Evolutionary conservation across 495 filamentous ascomycete species (phyloP).

Genomic region (Rhizodiscina lignyota): DNA sequence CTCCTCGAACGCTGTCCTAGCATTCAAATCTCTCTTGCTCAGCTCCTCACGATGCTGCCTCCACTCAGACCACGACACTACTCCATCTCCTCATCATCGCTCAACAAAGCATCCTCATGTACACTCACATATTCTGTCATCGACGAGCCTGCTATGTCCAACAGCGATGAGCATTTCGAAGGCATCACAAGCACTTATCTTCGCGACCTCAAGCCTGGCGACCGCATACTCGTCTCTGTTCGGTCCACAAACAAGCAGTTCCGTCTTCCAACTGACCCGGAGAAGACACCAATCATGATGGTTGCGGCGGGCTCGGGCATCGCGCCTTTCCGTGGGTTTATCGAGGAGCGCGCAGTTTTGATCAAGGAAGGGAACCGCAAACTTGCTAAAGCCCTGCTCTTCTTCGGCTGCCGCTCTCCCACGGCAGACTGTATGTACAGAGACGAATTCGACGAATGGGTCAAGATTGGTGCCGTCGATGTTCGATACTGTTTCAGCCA

Average conservation of each 20-base stretch:
- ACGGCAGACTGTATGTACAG: conserved; percentile 43
- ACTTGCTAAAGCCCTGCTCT: conserved; percentile 43
- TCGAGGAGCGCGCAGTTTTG: conserved; percentile 44
- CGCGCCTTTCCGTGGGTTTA: conserved; percentile 54
- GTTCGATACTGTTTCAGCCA: conserved; percentile 39
- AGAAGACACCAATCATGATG: conserved; percentile 47
- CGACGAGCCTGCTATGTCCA: conserved; percentile 33
- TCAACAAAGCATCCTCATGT: conserved; percentile 34
- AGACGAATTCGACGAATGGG: conserved; percentile 42
- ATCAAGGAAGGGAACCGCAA: conserved; percentile 33
- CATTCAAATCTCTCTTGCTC: conserved; percentile 43
- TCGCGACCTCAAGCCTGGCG: conserved; percentile 34
- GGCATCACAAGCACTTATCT: conserved; percentile 47
- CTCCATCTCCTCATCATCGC: conserved; percentile 58
- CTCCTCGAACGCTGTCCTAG: too few relatives aligned
- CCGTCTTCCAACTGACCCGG: conserved; percentile 40
- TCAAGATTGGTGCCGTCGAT: conserved; percentile 36
- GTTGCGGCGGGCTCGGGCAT: conserved; percentile 40
- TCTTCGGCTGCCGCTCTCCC: conserved; percentile 44
- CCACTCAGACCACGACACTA: conserved; percentile 60
- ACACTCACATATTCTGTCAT: conserved; percentile 50
- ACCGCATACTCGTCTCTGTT: conserved; percentile 42
- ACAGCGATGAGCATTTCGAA: conserved; percentile 5
- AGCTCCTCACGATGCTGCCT: conserved; percentile 50
- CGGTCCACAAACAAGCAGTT: conserved; percentile 37